Evolutionary conservation across 1,284 basidiomycete species (phyloP).

Genomic region (Heimioporus retisporus): DNA sequence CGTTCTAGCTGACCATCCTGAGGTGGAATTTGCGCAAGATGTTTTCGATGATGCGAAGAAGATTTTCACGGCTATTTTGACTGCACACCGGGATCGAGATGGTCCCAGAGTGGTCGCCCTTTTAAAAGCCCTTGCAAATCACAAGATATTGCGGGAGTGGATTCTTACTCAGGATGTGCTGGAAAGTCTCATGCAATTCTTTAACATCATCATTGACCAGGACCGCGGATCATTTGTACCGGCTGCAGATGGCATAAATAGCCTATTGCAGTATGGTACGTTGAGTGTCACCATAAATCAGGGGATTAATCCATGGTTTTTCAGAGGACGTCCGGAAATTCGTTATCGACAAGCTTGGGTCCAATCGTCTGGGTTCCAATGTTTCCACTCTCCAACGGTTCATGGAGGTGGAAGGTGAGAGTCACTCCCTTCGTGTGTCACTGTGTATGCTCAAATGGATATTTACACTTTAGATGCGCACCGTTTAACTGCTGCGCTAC

Average conservation of each 20-base stretch:
- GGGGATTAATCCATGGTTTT: background rate
- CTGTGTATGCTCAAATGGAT: no score
- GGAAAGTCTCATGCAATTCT: conserved; percentile 19
- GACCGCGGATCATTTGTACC: background rate
- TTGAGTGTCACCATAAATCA: background rate
- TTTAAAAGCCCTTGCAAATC: conserved; percentile 24
- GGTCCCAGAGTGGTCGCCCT: conserved; percentile 33
- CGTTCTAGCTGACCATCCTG: conserved; percentile 15
- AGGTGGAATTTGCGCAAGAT: background rate
- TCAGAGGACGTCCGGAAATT: background rate
- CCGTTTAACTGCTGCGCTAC: conserved; percentile 20
- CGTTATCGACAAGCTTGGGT: background rate
- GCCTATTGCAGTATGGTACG: background rate
- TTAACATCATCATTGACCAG: background rate
- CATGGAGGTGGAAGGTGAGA: conserved; percentile 21
- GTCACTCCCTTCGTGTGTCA: background rate
- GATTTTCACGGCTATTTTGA: conserved; percentile 20
- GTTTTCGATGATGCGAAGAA: conserved; percentile 17
- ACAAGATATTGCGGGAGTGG: conserved; percentile 17
- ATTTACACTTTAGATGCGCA: conserved; percentile 11
- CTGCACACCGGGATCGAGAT: conserved; percentile 21
- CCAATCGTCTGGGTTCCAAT: no score
- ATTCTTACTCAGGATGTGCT: conserved; percentile 29
- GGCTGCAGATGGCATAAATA: background rate
- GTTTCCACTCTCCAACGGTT: conserved; percentile 18